These are phyloP conservation scores for Borealophlyctis nickersoniae DNA, from an alignment of 192 early-diverging fungal genomes.

Conservation along the genomic window DNA sequence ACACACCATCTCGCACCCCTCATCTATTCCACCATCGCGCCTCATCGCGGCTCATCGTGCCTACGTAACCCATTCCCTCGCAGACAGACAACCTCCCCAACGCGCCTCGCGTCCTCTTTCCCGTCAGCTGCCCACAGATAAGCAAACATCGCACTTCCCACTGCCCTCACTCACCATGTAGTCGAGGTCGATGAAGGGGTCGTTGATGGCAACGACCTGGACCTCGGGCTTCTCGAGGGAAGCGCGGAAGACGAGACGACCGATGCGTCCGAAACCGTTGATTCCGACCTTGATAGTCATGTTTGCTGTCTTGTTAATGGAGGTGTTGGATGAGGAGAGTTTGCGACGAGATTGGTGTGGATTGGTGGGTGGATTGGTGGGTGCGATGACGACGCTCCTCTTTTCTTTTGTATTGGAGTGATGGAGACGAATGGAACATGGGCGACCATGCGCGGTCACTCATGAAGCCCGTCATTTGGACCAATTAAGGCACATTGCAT, in stretches of 20 bases:
- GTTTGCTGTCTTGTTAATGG: neutral
- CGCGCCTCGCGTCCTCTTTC: no score
- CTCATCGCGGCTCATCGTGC: no score
- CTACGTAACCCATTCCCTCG: no score
- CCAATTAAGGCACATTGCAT: no score
- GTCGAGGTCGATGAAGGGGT: conserved; percentile 92
- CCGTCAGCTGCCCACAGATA: no score
- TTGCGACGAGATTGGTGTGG: neutral
- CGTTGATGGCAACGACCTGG: conserved; percentile 89
- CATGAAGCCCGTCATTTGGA: no score
- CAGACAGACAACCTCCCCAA: no score
- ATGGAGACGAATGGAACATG: neutral
- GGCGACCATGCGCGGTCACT: no score
- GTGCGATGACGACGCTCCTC: neutral
- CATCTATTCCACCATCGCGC: no score
- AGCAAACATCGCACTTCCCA: no score
- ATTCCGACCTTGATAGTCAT: conserved; percentile 38
- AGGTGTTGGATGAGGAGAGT: neutral
- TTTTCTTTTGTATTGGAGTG: neutral
- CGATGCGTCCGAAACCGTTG: conserved; percentile 94
- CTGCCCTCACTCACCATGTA: conserved; percentile 83
- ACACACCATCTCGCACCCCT: neutral
- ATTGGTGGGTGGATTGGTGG: neutral
- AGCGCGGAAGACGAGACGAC: conserved; percentile 84
- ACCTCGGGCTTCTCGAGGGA: conserved; percentile 36